A percentile compares a stretch with the other conserved stretches of the same genome.
These are phyloP conservation scores for Phytophthora pseudosyringae DNA, from an alignment of 352 stramenopile genomes.

Conservation along the genomic window DNA sequence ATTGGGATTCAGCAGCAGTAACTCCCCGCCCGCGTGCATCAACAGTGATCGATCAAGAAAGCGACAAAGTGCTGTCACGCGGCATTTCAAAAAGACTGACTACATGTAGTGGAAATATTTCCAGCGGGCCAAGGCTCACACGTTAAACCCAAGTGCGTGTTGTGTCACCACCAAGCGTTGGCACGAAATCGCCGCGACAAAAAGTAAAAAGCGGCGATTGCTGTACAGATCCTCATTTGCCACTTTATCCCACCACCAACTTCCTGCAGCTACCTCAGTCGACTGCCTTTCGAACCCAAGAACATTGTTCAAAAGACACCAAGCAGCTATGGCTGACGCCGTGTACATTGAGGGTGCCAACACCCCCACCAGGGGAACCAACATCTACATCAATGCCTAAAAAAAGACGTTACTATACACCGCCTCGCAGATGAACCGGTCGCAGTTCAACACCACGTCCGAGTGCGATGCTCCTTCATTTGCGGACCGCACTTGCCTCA, in stretches of 20 bases:
- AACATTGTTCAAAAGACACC: background rate
- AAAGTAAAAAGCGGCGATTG: too few relatives aligned
- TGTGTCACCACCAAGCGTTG: slow-evolving; percentile 1
- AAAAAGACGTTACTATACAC: slow-evolving; percentile 46
- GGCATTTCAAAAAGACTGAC: background rate
- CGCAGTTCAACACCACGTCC: slow-evolving; percentile 21
- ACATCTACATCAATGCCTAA: slow-evolving; percentile 8
- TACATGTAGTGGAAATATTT: background rate
- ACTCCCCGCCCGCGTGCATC: too few relatives aligned
- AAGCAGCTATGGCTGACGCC: background rate
- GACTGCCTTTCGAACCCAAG: background rate
- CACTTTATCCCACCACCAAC: background rate
- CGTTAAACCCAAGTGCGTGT: slow-evolving; percentile 8
- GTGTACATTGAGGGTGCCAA: slow-evolving; percentile 7
- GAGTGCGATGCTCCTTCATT: slow-evolving; percentile 17
- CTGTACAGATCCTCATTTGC: background rate
- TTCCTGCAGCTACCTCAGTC: background rate
- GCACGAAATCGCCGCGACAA: slow-evolving; percentile 4
- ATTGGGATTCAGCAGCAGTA: too few relatives aligned
- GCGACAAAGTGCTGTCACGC: slow-evolving; percentile 3
- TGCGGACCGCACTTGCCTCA: slow-evolving; percentile 16
- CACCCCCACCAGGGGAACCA: slow-evolving; percentile 5
- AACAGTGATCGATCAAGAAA: background rate
- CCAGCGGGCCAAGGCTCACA: background rate
- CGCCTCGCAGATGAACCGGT: slow-evolving; percentile 16